Percentiles rank a stretch among this genome's conserved stretches.
Conservation (phyloP, 169 alveolate species). For the Plasmodium cynomolgi region DNA sequence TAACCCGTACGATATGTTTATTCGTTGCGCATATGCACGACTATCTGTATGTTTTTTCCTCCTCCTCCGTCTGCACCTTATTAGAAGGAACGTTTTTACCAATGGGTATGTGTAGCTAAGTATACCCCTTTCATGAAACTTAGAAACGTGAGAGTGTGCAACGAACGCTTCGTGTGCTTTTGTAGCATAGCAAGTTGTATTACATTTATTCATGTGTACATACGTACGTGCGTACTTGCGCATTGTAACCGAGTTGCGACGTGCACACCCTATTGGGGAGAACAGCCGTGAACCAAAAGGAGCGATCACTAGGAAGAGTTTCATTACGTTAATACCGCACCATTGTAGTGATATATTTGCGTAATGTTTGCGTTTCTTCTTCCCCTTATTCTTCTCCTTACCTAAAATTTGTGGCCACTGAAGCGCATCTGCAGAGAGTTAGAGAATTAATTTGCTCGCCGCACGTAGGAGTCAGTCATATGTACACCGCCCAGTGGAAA, state of each 20-base stretch:
- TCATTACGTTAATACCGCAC: not conserved
- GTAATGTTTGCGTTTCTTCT: not conserved
- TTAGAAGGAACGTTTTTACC: not conserved
- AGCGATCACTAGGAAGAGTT: not conserved
- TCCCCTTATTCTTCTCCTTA: not conserved
- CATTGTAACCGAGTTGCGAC: not conserved
- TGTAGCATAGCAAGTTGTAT: not conserved
- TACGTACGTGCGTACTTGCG: not conserved
- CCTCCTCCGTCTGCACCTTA: not conserved
- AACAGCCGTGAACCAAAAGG: not conserved
- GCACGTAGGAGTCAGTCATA: not conserved
- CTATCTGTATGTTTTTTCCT: no score
- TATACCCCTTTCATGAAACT: conserved; percentile 1
- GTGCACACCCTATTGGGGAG: not conserved
- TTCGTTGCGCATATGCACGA: not conserved
- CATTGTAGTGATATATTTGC: not conserved
- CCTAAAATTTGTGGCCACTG: not conserved
- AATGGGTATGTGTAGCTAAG: not conserved
- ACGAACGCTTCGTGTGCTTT: not conserved
- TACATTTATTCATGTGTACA: not conserved
- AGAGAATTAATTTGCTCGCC: not conserved
- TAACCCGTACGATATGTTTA: not conserved
- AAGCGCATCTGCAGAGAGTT: not conserved
- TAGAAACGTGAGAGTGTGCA: not conserved
- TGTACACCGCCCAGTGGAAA: not conserved